These are phyloP conservation scores for Cenchrus fungigraminus DNA, from an alignment of 176 grass and related monocot genomes.

Conservation along the genomic window DNA sequence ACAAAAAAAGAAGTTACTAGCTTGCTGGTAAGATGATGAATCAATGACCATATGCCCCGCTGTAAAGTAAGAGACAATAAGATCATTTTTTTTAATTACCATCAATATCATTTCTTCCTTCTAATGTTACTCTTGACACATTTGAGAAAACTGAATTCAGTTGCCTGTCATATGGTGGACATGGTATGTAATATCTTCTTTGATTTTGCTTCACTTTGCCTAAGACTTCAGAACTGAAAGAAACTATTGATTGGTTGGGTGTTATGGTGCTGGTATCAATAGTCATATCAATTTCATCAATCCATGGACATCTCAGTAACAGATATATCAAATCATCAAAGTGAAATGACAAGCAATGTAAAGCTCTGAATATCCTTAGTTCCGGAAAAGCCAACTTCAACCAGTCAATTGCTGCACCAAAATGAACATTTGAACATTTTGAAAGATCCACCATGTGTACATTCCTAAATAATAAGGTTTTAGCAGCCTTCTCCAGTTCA, in stretches of 20 bases:
- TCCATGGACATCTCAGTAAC: constrained; percentile 47
- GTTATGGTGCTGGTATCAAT: constrained; percentile 51
- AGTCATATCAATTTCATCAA: constrained; percentile 64
- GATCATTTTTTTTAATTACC: constrained; percentile 38
- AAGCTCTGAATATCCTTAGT: constrained; percentile 58
- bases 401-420: constrained; percentile 51
- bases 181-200: constrained; percentile 26
- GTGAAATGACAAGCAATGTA: constrained; percentile 53
- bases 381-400: constrained; percentile 56
- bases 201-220: constrained; percentile 2
- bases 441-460: constrained; percentile 61
- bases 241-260: constrained; percentile 49
- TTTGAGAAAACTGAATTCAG: constrained; percentile 37
- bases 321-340: constrained; percentile 61
- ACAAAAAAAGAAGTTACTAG: constrained; percentile 1
- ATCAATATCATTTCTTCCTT: constrained; percentile 74
- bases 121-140: constrained; percentile 69
- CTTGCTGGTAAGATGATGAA: neutral
- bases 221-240: constrained; percentile 48
- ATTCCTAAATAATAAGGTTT: constrained; percentile 43
- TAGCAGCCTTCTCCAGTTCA: constrained; percentile 36
- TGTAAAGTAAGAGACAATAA: constrained; percentile 24
- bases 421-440: constrained; percentile 65
- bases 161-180: constrained; percentile 20
- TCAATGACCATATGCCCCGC: constrained; percentile 3